A percentile compares a stretch with the other conserved stretches of the same genome.
Conservation (phyloP, 495 filamentous ascomycete species). For the Ascobolus immersus region DNA sequence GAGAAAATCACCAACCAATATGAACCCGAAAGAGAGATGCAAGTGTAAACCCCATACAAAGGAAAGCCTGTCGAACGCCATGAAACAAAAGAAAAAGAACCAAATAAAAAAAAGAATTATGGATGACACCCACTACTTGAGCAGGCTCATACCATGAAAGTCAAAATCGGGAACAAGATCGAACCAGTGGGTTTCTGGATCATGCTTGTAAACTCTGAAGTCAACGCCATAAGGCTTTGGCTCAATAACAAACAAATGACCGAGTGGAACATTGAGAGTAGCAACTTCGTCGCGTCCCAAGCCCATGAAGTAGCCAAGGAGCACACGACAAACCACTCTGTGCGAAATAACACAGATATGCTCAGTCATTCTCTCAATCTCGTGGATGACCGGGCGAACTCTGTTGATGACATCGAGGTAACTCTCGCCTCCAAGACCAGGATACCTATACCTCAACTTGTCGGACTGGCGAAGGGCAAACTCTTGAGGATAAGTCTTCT, state of each 20-base stretch:
- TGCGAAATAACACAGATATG: conserved; percentile 79
- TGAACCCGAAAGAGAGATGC: too few relatives aligned
- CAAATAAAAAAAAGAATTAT: too few relatives aligned
- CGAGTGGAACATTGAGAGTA: conserved; percentile 73
- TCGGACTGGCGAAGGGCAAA: conserved; percentile 46
- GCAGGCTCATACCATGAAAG: too few relatives aligned
- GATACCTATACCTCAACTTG: conserved; percentile 84
- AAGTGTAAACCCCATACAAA: too few relatives aligned
- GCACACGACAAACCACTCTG: conserved; percentile 65
- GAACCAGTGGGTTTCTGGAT: conserved; percentile 50
- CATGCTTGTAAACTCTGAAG: conserved; percentile 80
- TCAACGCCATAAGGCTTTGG: conserved; percentile 95
- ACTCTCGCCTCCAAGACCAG: conserved; percentile 80
- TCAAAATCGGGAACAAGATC: conserved; percentile 51
- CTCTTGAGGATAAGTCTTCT: conserved; percentile 43
- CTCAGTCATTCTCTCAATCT: conserved; percentile 89
- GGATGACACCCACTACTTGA: too few relatives aligned
- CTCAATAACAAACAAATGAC: conserved; percentile 77
- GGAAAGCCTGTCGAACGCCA: too few relatives aligned
- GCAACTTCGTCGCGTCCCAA: conserved; percentile 72
- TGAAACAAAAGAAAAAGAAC: too few relatives aligned
- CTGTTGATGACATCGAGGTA: conserved; percentile 94
- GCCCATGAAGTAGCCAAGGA: conserved; percentile 89
- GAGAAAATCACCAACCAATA: too few relatives aligned
- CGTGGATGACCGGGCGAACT: conserved; percentile 80